These are phyloP conservation scores for Yamadazyma oceani DNA, from an alignment of 1,139 yeast genomes.

Conservation along the genomic window DNA sequence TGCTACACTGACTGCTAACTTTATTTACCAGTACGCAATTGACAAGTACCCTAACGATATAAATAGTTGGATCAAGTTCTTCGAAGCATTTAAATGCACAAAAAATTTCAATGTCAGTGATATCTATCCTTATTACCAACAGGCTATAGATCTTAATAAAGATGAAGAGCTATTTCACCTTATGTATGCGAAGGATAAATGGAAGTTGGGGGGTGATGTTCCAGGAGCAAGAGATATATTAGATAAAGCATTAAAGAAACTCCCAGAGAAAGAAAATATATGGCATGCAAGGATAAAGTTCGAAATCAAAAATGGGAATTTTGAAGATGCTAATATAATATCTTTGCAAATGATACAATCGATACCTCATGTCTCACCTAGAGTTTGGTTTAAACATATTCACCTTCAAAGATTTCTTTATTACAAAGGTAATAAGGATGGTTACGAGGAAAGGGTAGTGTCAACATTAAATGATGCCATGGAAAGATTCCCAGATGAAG, in stretches of 20 bases:
- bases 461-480: slow-evolving; percentile 46
- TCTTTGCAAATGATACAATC: slow-evolving; percentile 40
- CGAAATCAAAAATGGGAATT: slow-evolving; percentile 44
- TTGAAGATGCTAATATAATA: slow-evolving; percentile 39
- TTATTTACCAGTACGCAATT: slow-evolving; percentile 50
- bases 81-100: slow-evolving; percentile 43
- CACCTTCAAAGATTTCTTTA: slow-evolving; percentile 47
- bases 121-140: slow-evolving; percentile 51
- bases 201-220: slow-evolving; percentile 49
- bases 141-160: slow-evolving; percentile 51
- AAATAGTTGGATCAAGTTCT: slow-evolving; percentile 56
- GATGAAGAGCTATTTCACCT: slow-evolving; percentile 52
- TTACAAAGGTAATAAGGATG: slow-evolving; percentile 1
- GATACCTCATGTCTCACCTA: slow-evolving; percentile 36
- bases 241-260: slow-evolving; percentile 39
- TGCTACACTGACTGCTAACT: slow-evolving; percentile 37
- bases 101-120: slow-evolving; percentile 17
- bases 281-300: slow-evolving; percentile 75
- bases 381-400: slow-evolving; percentile 66
- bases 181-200: slow-evolving; percentile 71
- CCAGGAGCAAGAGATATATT: slow-evolving; percentile 56
- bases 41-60: slow-evolving; percentile 48
- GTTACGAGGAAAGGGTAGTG: slow-evolving; percentile 31
- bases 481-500: slow-evolving; percentile 41
- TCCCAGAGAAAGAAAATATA: slow-evolving; percentile 50